phyloP scores from a whole-genome alignment of 140 eudicot genomes.

The Cichorium intybus region DNA sequence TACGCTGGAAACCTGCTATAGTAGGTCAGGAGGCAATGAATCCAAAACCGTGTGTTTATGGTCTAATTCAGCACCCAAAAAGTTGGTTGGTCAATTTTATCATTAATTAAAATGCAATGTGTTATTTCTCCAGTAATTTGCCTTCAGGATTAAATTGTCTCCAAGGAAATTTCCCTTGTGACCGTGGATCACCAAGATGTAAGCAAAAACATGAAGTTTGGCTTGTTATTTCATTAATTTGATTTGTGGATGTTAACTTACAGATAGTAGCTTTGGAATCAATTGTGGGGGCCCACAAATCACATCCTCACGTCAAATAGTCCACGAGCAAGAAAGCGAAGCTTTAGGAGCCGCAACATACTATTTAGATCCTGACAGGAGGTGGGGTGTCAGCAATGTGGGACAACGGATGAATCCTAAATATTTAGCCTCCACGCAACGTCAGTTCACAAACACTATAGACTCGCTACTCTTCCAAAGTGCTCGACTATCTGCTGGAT shows the following conservation, averaged over 20 bases:
- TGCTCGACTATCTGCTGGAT: constrained; percentile 72
- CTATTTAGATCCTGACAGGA: constrained; percentile 32
- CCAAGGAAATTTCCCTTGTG: constrained; percentile 68
- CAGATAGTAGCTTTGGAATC: constrained; percentile 62
- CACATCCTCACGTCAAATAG: constrained; percentile 34
- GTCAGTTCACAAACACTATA: constrained; percentile 53
- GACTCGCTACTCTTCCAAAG: constrained; percentile 76
- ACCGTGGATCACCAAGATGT: constrained; percentile 61
- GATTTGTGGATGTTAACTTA: constrained; percentile 1
- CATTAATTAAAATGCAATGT: too few relatives aligned
- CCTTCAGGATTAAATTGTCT: constrained; percentile 70
- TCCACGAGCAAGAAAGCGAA: constrained; percentile 47
- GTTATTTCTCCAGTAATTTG: too few relatives aligned
- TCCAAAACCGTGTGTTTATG: too few relatives aligned
- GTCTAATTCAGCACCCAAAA: too few relatives aligned
- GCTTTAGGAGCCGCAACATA: constrained; percentile 64
- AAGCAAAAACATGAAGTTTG: constrained; percentile 24
- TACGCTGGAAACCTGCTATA: too few relatives aligned
- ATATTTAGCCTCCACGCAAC: constrained; percentile 16
- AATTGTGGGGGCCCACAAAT: constrained; percentile 65
- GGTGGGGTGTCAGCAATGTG: constrained; percentile 90
- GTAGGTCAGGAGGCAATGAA: too few relatives aligned
- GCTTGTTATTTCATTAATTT: background rate
- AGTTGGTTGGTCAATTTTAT: too few relatives aligned
- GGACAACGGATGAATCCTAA: constrained; percentile 39